Evolutionary conservation across 78 protist genomes (phyloP), one percentile per base, ranked within the genome.

Genomic region (Tieghemostelium lacteum): DNA sequence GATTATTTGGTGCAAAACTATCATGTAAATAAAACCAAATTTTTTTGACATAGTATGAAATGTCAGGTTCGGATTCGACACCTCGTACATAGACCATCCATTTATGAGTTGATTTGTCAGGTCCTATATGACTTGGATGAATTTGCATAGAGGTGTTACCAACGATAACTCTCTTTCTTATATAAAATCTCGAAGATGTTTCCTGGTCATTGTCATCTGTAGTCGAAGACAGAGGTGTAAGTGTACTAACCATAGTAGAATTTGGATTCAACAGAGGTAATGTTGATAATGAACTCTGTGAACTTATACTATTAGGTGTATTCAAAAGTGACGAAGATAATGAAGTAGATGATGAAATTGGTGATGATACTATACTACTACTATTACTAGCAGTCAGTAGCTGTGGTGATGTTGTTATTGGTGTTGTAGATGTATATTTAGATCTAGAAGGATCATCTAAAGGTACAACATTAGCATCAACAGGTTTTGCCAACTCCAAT

Each of bases 81-180:
- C 93, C 93, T 75, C 93, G 55, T 39, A 88, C 72, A 63, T 88
- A 88, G 5, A 88, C 45, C 86, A 61, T 88, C 93, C 93, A 88
- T 52, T 74, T 88, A 50, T 88, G 93, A 37, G 93, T 88, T 45
- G 80, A 63, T 69, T 66, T 88, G 37, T 87, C 93, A 24, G 67
- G 55, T 16, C 85, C 89, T 33, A 60, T 67, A 36, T 71, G 66
- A 17, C 65, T 29, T 7, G 93, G 85, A 34, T 69, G 73, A 36
- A 88, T 75, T 60, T 74, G 87, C 14, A 34, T 69, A 6, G 69
- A 77, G 17, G 85, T 72, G 36, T 88, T 88, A 36, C 93, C 93
- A 52, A 75, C 75, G 0, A 88, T 75, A 31, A 88, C 39, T 40
- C 76, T 73, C 60, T 88, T 70, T 24, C 40, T 70, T 31, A 85